Evolutionary conservation across 768 basidiomycete species (phyloP), one percentile per base, ranked within the genome.

Genomic region (Coprinopsis cinerea): DNA sequence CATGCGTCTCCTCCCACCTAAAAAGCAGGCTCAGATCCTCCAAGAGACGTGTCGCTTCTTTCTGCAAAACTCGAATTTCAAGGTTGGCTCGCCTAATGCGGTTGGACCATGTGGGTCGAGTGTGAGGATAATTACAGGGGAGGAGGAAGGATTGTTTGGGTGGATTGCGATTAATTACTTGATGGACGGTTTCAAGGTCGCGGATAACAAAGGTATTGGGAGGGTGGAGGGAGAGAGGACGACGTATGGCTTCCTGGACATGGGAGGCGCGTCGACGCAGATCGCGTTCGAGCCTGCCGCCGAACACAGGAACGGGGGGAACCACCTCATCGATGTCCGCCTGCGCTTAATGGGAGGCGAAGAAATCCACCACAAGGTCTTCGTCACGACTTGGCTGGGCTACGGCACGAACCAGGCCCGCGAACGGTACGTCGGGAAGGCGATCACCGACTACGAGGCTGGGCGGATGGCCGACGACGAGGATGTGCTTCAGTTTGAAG

Each of bases 101-200:
- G 68, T 72, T 30, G 92, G 91, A 9, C 91, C 90, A 2, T 99
- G 95, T 64, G 90, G 90, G n/a, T 81, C 88, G 42, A 93, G 87
- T 58, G 82, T 98, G 1, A 83, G 87, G 37, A 92, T 98, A 54
- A 98, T 98, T 59, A 90, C 91, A 2, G 96, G 96, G 51, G 94
- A 98, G 67, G 96, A 99, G 67, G 96, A 99, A 62, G 96, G 96
- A 0, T 71, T 98, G 36, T 98, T 93, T 66, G 96, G 96, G 0
- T 99, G 96, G 96, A 92, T 99, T 49, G 93, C 94, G 0, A 92
- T 98, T 59, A 99, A 98, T 67, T 98, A 99, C 65, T 83, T 98
- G 43, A 94, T 97, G 91, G 89, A 98, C 60, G 95, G 94, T 1
- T 99, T 99, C 61, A 73, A 72, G 6, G 75, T 75, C 9, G 65